Base-by-base conservation (phyloP, 1,139 yeast species). In the Saccharomyces pastorianus region DNA sequence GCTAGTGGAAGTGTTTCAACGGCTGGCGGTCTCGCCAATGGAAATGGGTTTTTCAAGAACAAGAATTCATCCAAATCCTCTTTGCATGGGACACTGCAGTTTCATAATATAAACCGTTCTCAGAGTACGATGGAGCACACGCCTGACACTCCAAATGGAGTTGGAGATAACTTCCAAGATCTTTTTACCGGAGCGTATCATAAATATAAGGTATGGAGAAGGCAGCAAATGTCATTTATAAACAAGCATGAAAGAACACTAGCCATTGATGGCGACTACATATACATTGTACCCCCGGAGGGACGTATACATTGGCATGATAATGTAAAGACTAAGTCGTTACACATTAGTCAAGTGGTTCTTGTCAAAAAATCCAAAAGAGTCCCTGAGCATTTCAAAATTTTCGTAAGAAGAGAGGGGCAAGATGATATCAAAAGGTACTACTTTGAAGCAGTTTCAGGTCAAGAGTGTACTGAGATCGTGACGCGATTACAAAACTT, bases 251-350 rank as follows among this genome's bases (percentile, higher is more conserved):
- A 91, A 61, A 82, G 95, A 61, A 81, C 90, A 1, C 74, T 93
- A 50, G 91, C 95, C 1, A 81, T 93, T 47, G 98, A 93, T 69
- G 98, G 98, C 20, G 96, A 90, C 64, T 91, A 90, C 65, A 83
- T 93, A 14, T 95, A 91, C 66, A 79, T 93, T 53, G 83, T 91
- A 63, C 97, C 98, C 1, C 83, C 91, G 1, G 86, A 84, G 60
- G 88, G 85, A 57, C 83, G 83, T 53, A 80, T 82, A 61, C 79
- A 78, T 49, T 76, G 83, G 80, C 81, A 83, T 61, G 84, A 86
- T 58, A 80, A 79, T 60, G 81, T 86, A 61, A 91, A 91, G 67
- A 91, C 96, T 0, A 83, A 91, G 38, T 85, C 96, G 0, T 88
- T 91, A 69, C 96, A 90, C 64, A 82, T 90, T 23, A 81, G 89